Evolutionary conservation across 106 monocot genomes (phyloP).

Genomic region (Dendrobium nobile): DNA sequence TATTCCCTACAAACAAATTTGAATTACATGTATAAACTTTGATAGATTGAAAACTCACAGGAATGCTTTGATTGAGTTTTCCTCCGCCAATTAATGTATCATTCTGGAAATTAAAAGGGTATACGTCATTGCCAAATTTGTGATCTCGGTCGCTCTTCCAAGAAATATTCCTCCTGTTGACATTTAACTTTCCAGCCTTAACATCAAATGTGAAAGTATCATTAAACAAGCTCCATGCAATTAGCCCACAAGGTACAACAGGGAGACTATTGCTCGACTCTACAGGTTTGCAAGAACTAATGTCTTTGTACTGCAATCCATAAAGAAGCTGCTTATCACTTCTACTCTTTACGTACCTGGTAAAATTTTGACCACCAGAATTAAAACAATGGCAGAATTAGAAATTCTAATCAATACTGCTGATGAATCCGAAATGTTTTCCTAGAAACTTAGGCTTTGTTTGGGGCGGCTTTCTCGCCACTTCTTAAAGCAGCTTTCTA

Average conservation of each 20-base stretch:
- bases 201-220: constrained; percentile 59
- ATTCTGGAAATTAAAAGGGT: constrained; percentile 89
- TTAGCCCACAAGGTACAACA: constrained; percentile 88
- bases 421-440: not conserved
- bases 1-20: not conserved
- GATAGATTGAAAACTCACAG: constrained; percentile 41
- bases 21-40: not conserved
- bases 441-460: not conserved
- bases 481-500: no score
- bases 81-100: constrained; percentile 73
- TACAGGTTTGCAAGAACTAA: constrained; percentile 53
- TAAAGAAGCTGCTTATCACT: constrained; percentile 66
- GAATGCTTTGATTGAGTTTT: constrained; percentile 54
- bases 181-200: constrained; percentile 19
- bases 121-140: constrained; percentile 80
- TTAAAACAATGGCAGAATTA: not conserved
- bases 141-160: constrained; percentile 79
- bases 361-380: not conserved
- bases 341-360: constrained; percentile 88
- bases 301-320: constrained; percentile 48
- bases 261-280: constrained; percentile 55
- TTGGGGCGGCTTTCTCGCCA: no score
- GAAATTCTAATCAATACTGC: not conserved
- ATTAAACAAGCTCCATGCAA: constrained; percentile 98
- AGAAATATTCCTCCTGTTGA: constrained; percentile 70